These are phyloP conservation scores for Metschnikowia anglica DNA, from an alignment of 805 yeast species.

Conservation along the genomic window DNA sequence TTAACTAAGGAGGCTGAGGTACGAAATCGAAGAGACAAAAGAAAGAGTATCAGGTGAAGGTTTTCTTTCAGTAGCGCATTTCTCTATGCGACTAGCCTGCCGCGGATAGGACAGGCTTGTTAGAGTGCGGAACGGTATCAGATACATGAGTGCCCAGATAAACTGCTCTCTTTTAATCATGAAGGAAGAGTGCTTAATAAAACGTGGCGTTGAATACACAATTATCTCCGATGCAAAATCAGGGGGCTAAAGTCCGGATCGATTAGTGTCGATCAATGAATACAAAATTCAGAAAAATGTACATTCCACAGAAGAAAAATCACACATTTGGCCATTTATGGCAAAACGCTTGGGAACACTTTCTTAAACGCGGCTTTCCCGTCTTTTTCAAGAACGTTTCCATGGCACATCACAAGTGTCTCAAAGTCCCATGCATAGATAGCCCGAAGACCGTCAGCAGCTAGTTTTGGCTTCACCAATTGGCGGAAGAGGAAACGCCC, in stretches of 20 bases:
- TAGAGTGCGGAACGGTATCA: too few species aligned
- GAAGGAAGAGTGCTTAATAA: too few species aligned
- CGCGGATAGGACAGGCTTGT: too few species aligned
- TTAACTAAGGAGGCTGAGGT: not conserved
- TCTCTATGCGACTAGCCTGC: too few species aligned
- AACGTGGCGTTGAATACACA: too few species aligned
- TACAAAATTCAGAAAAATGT: not conserved
- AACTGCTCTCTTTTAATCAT: too few species aligned
- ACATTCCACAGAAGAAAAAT: not conserved
- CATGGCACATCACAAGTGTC: slow-evolving; percentile 28
- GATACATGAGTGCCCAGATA: too few species aligned
- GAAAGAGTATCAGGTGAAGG: too few species aligned
- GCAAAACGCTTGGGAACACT: slow-evolving; percentile 13
- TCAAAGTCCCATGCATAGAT: slow-evolving; percentile 28
- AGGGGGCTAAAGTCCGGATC: too few species aligned
- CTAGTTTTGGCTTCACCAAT: slow-evolving; percentile 18
- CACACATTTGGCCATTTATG: not conserved
- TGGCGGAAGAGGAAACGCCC: slow-evolving; percentile 32
- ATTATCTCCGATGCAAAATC: too few species aligned
- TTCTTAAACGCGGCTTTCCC: slow-evolving; percentile 19
- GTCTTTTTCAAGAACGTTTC: slow-evolving; percentile 18
- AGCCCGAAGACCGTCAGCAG: slow-evolving; percentile 20
- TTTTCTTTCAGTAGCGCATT: too few species aligned
- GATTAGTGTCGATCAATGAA: too few species aligned
- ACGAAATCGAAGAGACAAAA: not conserved